These are phyloP conservation scores for Cercospora sojina DNA, from an alignment of 2,329 filamentous ascomycete genomes.

Conservation along the genomic window DNA sequence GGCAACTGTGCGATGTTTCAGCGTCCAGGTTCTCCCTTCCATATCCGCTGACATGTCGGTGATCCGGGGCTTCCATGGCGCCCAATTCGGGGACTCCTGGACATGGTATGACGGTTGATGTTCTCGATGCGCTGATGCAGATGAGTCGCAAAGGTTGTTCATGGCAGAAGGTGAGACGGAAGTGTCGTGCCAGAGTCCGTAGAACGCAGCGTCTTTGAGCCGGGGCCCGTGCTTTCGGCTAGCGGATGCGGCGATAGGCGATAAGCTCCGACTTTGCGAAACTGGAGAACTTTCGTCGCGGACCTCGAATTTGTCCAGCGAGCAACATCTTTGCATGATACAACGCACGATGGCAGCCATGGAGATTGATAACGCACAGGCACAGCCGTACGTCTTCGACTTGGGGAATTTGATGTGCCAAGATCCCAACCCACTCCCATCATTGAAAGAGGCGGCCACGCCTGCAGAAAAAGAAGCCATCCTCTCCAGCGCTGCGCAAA, in stretches of 20 bases:
- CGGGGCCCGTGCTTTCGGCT: neutral
- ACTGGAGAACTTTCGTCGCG: conserved; percentile 3
- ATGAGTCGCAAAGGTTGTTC: neutral
- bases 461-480: conserved; percentile 58
- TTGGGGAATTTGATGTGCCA: conserved; percentile 81
- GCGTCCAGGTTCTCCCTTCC: neutral
- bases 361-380: conserved; percentile 53
- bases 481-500: conserved; percentile 73
- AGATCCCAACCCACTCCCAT: conserved; percentile 78
- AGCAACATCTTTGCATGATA: neutral
- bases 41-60: neutral
- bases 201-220: neutral
- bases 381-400: conserved; percentile 89
- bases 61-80: neutral
- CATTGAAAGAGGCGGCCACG: conserved; percentile 42
- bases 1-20: neutral
- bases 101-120: neutral
- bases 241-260: neutral
- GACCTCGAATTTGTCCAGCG: neutral
- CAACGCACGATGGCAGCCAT: conserved; percentile 13
- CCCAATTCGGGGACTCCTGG: neutral
- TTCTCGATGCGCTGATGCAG: neutral
- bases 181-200: neutral
- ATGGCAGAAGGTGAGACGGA: neutral
- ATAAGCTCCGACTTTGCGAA: neutral